These are phyloP conservation scores for Carex sylvatica DNA, from an alignment of 202 grass and related monocot species.

Conservation along the genomic window DNA sequence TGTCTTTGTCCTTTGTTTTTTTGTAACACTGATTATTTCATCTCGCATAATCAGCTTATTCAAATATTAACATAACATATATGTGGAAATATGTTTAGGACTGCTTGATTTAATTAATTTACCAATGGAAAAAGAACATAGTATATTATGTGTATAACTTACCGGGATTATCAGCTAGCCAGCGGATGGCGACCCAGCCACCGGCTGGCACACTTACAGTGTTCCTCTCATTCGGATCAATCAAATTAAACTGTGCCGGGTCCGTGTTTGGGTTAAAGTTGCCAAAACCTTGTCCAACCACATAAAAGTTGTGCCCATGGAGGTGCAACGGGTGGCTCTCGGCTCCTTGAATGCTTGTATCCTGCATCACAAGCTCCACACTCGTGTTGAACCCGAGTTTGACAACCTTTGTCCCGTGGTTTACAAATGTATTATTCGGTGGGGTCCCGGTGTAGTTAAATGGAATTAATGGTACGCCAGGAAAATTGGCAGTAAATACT, in stretches of 20 bases:
- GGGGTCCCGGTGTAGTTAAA: constrained; percentile 40
- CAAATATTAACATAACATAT: not conserved
- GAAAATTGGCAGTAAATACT: constrained; percentile 21
- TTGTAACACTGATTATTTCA: not conserved
- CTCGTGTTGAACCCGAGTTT: constrained; percentile 28
- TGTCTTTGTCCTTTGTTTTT: not conserved
- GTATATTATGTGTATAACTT: not conserved
- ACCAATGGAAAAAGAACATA: not conserved
- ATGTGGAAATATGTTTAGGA: not conserved
- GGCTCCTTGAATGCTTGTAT: constrained; percentile 26
- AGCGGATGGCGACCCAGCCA: constrained; percentile 38
- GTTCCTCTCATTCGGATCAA: constrained; percentile 38
- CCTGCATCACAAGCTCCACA: constrained; percentile 42
- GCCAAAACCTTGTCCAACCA: constrained; percentile 37
- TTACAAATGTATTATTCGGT: constrained; percentile 36
- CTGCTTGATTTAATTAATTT: not conserved
- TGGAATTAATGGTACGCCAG: constrained; percentile 11
- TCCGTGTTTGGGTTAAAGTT: constrained; percentile 22
- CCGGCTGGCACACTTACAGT: constrained; percentile 21
- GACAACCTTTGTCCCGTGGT: constrained; percentile 16
- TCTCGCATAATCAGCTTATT: not conserved
- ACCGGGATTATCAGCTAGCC: constrained; percentile 67
- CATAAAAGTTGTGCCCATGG: constrained; percentile 35
- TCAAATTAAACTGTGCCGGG: constrained; percentile 14
- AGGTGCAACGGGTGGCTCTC: constrained; percentile 43